Evolutionary conservation across 805 yeast genomes (phyloP).

Genomic region (Starmerella riodocensis): DNA sequence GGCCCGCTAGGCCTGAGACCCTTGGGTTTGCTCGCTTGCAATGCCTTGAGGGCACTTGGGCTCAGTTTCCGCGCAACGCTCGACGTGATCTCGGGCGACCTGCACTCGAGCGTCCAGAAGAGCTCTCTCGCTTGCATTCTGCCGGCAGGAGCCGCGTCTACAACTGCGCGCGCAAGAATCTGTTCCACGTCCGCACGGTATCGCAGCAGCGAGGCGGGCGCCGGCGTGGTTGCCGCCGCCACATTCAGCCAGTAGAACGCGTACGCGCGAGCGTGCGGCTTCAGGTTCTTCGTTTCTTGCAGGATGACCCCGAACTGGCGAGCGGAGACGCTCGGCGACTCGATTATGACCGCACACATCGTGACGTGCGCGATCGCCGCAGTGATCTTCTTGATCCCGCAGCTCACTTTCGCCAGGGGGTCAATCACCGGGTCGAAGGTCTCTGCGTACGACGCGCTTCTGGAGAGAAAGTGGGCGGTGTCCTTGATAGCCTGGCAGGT

Average conservation of each 20-base stretch:
- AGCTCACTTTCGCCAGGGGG: constrained; percentile 39
- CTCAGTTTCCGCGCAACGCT: constrained; percentile 25
- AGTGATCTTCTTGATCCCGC: constrained; percentile 52
- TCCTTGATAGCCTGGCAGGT: constrained; percentile 73
- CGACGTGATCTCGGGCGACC: constrained; percentile 43
- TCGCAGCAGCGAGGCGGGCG: neutral
- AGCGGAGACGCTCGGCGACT: constrained; percentile 20
- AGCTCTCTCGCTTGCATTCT: constrained; percentile 61
- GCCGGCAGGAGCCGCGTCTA: constrained; percentile 70
- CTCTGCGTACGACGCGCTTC: constrained; percentile 9
- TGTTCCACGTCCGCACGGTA: constrained; percentile 32
- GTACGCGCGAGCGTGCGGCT: constrained; percentile 54
- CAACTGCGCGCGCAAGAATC: constrained; percentile 45
- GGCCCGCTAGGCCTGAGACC: neutral
- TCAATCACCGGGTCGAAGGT: constrained; percentile 39
- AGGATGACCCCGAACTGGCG: constrained; percentile 15
- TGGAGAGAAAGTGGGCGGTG: constrained; percentile 22
- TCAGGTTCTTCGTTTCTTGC: constrained; percentile 51
- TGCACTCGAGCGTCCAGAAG: constrained; percentile 53
- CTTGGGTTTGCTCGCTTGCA: constrained; percentile 3
- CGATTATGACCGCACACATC: constrained; percentile 39
- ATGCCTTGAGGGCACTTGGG: constrained; percentile 9
- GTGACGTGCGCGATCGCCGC: constrained; percentile 35
- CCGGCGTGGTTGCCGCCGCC: constrained; percentile 25
- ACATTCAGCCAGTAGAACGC: constrained; percentile 61